Base-by-base conservation (phyloP, 768 basidiomycete species). In the Xerocomellus chrysenteron region DNA sequence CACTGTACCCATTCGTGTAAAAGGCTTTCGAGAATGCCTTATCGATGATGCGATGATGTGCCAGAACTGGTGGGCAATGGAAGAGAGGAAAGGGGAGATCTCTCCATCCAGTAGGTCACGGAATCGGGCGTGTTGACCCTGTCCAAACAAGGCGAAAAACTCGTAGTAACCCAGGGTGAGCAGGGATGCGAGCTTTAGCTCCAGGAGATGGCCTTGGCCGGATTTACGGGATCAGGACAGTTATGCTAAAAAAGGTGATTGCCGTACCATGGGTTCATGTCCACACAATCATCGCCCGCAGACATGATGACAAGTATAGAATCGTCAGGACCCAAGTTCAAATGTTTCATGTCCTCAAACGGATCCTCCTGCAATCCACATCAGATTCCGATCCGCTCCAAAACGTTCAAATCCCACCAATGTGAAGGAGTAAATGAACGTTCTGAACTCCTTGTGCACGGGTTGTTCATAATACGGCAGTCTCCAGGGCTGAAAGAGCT, bases 41-140 rank as follows among this genome's bases (percentile, higher is more conserved):
- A 51, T 76, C 75, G 61, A n/a, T n/a, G n/a, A n/a, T n/a, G n/a
- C n/a, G n/a, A n/a, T n/a, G 61, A 82, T 73, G 56, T 82, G 78
- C 90, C 90, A 91, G 74, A 89, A 90, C 56, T 87, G 85, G 71
- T 88, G 90, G 2, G 88, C 87, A 56, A 77, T 78, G 17, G 86
- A 85, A 26, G 89, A 88, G 17, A 91, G 78, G 61, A 81, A 77
- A 0, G 90, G 88, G 0, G 87, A 80, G 40, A 92, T 74, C 58
- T 78, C 78, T 50, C 73, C 74, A 60, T 86, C 85, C 47, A 91
- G 76, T 4, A 90, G 73, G 0, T 70, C 61, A 50, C 82, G 82
- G 73, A 92, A 92, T 33, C 75, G 67, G 7, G 78, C 65, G 65
- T 87, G 84, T 37, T 72, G 72, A 12, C 90, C 89, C 36, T 81